A percentile compares a stretch with the other conserved stretches of the same genome.
These are phyloP conservation scores for Pouteria campechiana DNA, from an alignment of 179 eudicot genomes.

Conservation along the genomic window DNA sequence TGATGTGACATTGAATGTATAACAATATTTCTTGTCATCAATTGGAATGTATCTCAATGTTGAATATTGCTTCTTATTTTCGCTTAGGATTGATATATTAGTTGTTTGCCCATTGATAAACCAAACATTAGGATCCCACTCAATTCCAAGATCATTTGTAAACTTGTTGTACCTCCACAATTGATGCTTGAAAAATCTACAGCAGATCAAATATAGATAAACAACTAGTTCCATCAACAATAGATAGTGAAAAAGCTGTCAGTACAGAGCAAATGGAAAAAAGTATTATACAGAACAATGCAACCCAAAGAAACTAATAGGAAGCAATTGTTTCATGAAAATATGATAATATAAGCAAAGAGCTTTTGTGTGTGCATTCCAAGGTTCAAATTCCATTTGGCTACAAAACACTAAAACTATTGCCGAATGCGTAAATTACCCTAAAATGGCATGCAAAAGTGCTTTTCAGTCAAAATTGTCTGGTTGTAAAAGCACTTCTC, in stretches of 20 bases:
- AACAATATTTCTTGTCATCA: constrained; percentile 81
- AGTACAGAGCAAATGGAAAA: not conserved
- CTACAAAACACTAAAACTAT: too few relatives aligned
- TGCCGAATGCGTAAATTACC: too few relatives aligned
- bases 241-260: not conserved
- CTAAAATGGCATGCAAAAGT: too few relatives aligned
- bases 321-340: too few relatives aligned
- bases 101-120: constrained; percentile 40
- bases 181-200: constrained; percentile 81
- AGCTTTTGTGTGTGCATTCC: too few relatives aligned
- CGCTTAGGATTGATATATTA: constrained; percentile 46
- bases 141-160: constrained; percentile 70
- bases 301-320: too few relatives aligned
- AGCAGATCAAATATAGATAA: constrained; percentile 7
- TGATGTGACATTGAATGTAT: constrained; percentile 56
- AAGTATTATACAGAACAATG: too few relatives aligned
- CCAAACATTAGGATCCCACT: constrained; percentile 64
- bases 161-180: constrained; percentile 69
- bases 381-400: too few relatives aligned
- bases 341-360: too few relatives aligned
- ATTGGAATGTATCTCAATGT: constrained; percentile 68
- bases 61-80: constrained; percentile 60
- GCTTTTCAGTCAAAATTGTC: too few relatives aligned
- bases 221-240: not conserved
- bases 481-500: too few relatives aligned